Evolutionary conservation across 208 protist species (phyloP).

Genomic region (Crithidia sp.): DNA sequence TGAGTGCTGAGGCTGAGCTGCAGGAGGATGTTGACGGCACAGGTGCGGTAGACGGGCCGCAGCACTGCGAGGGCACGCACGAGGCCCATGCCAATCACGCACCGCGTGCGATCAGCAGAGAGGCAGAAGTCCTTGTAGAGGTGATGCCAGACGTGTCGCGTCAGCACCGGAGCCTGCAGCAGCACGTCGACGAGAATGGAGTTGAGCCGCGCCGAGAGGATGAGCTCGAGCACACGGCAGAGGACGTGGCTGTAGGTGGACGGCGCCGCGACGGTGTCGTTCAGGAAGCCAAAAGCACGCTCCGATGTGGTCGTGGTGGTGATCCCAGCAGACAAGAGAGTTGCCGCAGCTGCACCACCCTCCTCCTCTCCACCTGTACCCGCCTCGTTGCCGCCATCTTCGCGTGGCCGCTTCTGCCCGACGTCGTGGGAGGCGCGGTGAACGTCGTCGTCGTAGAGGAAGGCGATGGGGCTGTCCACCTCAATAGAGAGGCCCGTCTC

Average conservation of each 20-base stretch:
- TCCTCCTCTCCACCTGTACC: conserved; percentile 1
- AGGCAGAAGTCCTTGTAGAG: conserved; percentile 72
- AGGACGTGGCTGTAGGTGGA: conserved; percentile 82
- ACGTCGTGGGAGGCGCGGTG: conserved; percentile 21
- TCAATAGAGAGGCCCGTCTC: conserved; percentile 44
- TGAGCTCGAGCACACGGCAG: conserved; percentile 62
- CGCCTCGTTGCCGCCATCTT: conserved; percentile 14
- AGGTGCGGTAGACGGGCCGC: conserved; percentile 58
- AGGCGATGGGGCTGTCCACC: conserved; percentile 70
- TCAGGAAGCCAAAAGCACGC: conserved; percentile 45
- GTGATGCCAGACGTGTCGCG: conserved; percentile 75
- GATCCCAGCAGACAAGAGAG: neutral
- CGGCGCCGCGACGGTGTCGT: conserved; percentile 52
- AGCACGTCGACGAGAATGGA: conserved; percentile 63
- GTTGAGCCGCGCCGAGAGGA: conserved; percentile 37
- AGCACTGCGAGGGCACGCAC: conserved; percentile 55
- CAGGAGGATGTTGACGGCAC: conserved; percentile 69
- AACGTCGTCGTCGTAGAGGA: conserved; percentile 51
- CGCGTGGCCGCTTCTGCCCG: conserved; percentile 35
- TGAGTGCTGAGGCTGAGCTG: conserved; percentile 51
- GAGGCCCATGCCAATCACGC: conserved; percentile 62
- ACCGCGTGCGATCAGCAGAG: conserved; percentile 55
- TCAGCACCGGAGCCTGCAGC: conserved; percentile 70
- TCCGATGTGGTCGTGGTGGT: conserved; percentile 9
- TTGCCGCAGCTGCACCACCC: conserved; percentile 14